A percentile compares a stretch with the other conserved stretches of the same genome.
Evolutionary conservation across 2,329 filamentous ascomycete genomes (phyloP).

Genomic region (Apiospora marii): DNA sequence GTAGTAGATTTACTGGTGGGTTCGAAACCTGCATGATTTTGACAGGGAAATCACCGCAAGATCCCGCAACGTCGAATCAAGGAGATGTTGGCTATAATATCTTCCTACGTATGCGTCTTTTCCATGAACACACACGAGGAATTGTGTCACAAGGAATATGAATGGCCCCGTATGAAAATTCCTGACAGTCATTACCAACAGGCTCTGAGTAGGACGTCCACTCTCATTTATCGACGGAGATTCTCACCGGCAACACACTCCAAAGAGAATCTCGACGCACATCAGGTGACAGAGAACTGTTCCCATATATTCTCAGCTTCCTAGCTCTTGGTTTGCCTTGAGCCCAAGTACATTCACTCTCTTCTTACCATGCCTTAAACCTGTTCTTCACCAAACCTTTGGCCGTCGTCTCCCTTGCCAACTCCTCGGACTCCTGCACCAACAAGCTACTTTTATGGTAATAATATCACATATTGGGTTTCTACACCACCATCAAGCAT

Average conservation of each 20-base stretch:
- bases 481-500: neutral
- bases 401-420: too few species aligned
- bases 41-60: neutral
- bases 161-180: neutral
- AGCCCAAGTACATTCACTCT: neutral
- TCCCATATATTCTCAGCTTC: neutral
- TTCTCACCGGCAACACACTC: neutral
- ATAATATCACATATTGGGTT: neutral
- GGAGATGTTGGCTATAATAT: neutral
- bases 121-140: neutral
- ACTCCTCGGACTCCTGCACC: too few species aligned
- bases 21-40: neutral
- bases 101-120: neutral
- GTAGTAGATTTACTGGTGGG: neutral
- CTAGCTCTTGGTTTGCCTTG: neutral
- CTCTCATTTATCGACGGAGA: neutral
- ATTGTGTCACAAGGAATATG: neutral
- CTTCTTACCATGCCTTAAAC: neutral
- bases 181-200: neutral
- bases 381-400: neutral
- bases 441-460: too few species aligned
- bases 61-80: neutral
- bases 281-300: neutral
- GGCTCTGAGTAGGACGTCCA: neutral
- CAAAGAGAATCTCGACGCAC: neutral